Evolutionary conservation across 768 basidiomycete species (phyloP), one percentile per base, ranked within the genome.

Genomic region (Chalciporus piperatus): DNA sequence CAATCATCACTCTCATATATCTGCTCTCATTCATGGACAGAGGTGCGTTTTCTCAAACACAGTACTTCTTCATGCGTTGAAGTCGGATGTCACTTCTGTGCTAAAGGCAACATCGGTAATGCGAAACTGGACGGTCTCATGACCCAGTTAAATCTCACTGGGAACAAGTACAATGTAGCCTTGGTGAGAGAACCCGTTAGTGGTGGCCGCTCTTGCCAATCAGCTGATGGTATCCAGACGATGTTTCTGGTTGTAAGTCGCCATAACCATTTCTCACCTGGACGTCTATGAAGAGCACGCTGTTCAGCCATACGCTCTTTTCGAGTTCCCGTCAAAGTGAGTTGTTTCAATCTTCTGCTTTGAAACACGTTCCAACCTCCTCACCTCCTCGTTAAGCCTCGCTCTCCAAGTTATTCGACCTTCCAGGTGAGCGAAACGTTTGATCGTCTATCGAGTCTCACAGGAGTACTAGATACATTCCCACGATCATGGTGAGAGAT

Each of bases 251-350:
- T 86, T 41, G 83, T 84, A 57, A 54, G 80, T 64, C 3, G n/a
- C 16, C 8, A 13, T 27, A 17, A n/a, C 17, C 17, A 41, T 7
- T 25, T 41, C 1, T 27, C 27, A 27, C 27, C 27, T 27, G 27
- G 6, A 2, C 13, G 19, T 14, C 5, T 25, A 12, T 40, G 20
- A 23, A 41, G 14, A 48, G 17, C 19, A 81, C 79, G 79, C 8
- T 28, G 25, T 32, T 2, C 56, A 83, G 81, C 59, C 70, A 80
- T 44, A 68, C 41, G 61, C 59, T 23, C 25, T 69, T 1, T 84
- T 82, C 51, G 84, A 87, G 70, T 83, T 79, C 51, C 84, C 84
- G 0, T 76, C 81, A 28, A 87, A 87, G 83, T 84, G 50, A 27
- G 74, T 60, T 32, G 2, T 32, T 32, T 12, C 12, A 32, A 32